A percentile compares a stretch with the other conserved stretches of the same genome.
Conservation (phyloP, 345 rosid genomes). For the Aegle marmelos region DNA sequence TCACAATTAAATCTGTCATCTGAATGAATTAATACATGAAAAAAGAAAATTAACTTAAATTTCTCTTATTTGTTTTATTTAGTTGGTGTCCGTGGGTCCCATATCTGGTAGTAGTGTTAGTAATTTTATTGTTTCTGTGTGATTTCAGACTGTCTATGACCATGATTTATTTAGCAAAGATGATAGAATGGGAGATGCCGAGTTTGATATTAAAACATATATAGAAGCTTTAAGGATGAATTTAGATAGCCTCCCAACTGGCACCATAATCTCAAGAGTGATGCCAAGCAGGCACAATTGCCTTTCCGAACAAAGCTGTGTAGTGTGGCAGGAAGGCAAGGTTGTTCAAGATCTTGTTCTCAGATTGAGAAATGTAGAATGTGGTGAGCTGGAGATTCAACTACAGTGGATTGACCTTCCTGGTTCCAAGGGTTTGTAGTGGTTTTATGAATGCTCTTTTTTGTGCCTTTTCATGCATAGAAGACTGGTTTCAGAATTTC, state of each 20-base stretch:
- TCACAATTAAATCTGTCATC: neutral
- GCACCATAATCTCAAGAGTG: constrained; percentile 54
- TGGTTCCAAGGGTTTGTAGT: constrained; percentile 53
- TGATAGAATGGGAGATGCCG: constrained; percentile 95
- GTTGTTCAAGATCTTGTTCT: constrained; percentile 67
- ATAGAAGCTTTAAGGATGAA: constrained; percentile 67
- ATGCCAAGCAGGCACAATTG: constrained; percentile 62
- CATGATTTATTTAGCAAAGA: constrained; percentile 83
- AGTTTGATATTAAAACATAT: constrained; percentile 58
- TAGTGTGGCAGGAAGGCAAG: constrained; percentile 43
- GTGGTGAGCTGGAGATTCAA: constrained; percentile 83
- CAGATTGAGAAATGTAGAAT: constrained; percentile 76
- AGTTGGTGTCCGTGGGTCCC: neutral
- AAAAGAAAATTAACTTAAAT: neutral
- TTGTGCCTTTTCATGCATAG: neutral
- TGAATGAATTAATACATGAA: neutral
- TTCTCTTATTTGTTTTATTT: neutral
- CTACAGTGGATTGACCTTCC: constrained; percentile 88
- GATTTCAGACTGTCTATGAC: constrained; percentile 70
- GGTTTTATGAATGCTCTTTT: neutral
- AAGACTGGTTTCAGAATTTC: neutral
- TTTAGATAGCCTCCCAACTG: constrained; percentile 45
- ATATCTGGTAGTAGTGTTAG: neutral
- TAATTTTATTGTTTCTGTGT: neutral
- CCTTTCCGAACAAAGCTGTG: constrained; percentile 60